Evolutionary conservation across 73 alveolate species (phyloP).

Genomic region (Effrenium voratum): DNA sequence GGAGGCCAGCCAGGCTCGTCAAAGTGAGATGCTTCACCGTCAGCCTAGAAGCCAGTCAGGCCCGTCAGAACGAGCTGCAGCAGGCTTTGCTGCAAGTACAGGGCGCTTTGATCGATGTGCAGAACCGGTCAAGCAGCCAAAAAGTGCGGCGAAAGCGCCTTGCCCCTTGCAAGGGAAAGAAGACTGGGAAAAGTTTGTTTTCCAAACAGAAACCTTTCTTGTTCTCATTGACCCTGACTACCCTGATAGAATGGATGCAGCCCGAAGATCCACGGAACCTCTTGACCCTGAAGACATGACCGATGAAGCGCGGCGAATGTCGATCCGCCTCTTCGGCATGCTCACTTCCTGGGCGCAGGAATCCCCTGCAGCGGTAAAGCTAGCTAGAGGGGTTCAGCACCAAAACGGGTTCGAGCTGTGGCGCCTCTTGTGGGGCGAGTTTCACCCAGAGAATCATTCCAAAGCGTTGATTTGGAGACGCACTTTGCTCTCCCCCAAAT

Average conservation of each 20-base stretch:
- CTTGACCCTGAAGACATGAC: neutral
- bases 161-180: too few relatives aligned
- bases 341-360: neutral
- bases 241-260: neutral
- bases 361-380: neutral
- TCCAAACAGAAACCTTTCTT: neutral
- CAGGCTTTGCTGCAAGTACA: too few relatives aligned
- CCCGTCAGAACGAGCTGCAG: too few relatives aligned
- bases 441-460: neutral
- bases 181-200: neutral
- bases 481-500: neutral
- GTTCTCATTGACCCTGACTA: neutral
- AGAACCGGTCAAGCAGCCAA: too few relatives aligned
- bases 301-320: neutral
- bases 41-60: too few relatives aligned
- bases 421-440: neutral
- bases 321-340: neutral
- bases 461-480: neutral
- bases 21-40: too few relatives aligned
- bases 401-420: neutral
- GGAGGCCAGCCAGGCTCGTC: too few relatives aligned
- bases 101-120: too few relatives aligned
- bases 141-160: too few relatives aligned
- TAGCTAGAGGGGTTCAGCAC: neutral
- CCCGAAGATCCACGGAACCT: neutral